Percentiles rank a stretch among this genome's conserved stretches.
These are phyloP conservation scores for Monosporascus cannonballus DNA, from an alignment of 2,329 filamentous ascomycete genomes.

Conservation along the genomic window DNA sequence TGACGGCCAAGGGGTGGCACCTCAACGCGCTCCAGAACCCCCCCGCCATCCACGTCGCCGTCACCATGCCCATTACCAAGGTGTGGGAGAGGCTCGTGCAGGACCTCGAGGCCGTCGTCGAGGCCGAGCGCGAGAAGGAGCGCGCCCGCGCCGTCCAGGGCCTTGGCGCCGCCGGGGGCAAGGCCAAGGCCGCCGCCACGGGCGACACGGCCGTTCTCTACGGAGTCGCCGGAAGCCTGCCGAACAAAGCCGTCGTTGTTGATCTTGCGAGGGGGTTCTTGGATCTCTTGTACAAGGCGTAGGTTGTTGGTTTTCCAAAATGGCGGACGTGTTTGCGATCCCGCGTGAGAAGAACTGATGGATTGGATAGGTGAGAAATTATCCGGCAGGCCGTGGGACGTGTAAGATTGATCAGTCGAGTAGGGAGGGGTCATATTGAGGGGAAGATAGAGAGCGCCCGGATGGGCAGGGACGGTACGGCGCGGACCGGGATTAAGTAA, in stretches of 20 bases:
- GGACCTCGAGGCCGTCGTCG: slow-evolving; percentile 62
- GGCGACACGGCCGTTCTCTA: slow-evolving; percentile 86
- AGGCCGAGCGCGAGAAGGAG: slow-evolving; percentile 76
- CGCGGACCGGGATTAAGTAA: no score
- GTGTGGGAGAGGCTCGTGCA: slow-evolving; percentile 72
- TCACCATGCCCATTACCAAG: slow-evolving; percentile 79
- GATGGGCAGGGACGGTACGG: no score
- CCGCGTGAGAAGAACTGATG: no score
- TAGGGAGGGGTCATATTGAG: no score
- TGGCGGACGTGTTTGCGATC: no score
- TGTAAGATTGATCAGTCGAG: no score
- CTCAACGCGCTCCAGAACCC: slow-evolving; percentile 90
- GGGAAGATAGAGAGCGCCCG: no score
- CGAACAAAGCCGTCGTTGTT: slow-evolving; percentile 91
- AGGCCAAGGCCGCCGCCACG: slow-evolving; percentile 69
- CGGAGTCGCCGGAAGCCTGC: slow-evolving; percentile 88
- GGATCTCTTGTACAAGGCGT: slow-evolving; percentile 88
- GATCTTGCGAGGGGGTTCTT: slow-evolving; percentile 87
- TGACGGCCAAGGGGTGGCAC: slow-evolving; percentile 85
- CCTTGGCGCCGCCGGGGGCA: slow-evolving; percentile 56
- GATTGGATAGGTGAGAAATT: no score
- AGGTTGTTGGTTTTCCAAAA: slow-evolving; percentile 13
- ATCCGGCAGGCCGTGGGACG: no score
- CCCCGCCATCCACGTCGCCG: slow-evolving; percentile 87
- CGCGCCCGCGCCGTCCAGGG: slow-evolving; percentile 62